These are phyloP conservation scores for Rosa lucieae DNA, from an alignment of 306 rosid species.

Conservation along the genomic window DNA sequence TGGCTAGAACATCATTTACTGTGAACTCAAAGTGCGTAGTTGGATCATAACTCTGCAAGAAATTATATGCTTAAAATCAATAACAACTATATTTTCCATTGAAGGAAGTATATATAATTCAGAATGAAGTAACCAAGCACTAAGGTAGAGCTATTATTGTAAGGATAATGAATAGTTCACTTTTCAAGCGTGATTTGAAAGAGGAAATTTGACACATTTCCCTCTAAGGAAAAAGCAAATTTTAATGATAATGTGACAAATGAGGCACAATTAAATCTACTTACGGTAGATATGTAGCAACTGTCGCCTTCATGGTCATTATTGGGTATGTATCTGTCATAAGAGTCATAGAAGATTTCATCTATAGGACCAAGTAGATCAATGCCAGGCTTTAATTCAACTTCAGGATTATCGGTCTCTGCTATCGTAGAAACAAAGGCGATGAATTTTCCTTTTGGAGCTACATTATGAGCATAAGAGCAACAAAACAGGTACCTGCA, in stretches of 20 bases:
- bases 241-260: too few relatives aligned
- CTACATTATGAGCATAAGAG: constrained; percentile 81
- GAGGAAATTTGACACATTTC: too few relatives aligned
- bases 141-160: too few relatives aligned
- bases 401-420: constrained; percentile 72
- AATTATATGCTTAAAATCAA: constrained; percentile 18
- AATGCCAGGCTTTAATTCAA: constrained; percentile 68
- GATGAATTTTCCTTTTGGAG: constrained; percentile 70
- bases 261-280: not conserved
- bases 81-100: too few relatives aligned
- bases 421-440: constrained; percentile 73
- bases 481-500: constrained; percentile 85
- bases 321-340: constrained; percentile 59
- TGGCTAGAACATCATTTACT: constrained; percentile 60
- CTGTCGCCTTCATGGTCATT: constrained; percentile 54
- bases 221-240: too few relatives aligned
- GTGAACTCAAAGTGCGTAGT: constrained; percentile 88
- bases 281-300: constrained; percentile 78
- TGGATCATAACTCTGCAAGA: constrained; percentile 72
- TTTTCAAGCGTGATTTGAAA: too few relatives aligned
- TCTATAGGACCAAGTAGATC: constrained; percentile 77
- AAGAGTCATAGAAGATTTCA: constrained; percentile 69
- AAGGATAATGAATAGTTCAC: too few relatives aligned
- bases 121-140: too few relatives aligned
- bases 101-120: too few relatives aligned